Conservation (phyloP, 306 rosid genomes). For the Inga oerstediana region DNA sequence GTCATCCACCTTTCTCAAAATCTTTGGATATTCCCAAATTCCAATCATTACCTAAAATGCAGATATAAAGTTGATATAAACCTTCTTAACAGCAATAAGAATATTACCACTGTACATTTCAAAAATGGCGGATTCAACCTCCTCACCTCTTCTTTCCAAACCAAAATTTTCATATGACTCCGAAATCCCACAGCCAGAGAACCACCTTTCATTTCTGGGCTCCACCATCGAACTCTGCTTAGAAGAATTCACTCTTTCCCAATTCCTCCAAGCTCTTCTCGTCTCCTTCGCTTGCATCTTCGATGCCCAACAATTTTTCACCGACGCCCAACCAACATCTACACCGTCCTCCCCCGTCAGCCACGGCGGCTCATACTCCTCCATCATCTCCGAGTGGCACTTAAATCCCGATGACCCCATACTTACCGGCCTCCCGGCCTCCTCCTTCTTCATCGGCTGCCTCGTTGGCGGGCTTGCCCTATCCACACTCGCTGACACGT, state of each 20-base stretch:
- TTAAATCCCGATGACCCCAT: slow-evolving; percentile 39
- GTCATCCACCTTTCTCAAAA: no score
- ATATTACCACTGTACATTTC: not conserved
- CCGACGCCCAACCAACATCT: slow-evolving; percentile 37
- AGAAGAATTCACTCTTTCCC: not conserved
- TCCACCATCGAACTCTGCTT: not conserved
- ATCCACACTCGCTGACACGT: slow-evolving; percentile 44
- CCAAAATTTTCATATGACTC: not conserved
- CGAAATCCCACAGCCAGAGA: not conserved
- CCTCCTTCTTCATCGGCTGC: slow-evolving; percentile 47
- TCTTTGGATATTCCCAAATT: no score
- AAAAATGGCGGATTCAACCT: not conserved
- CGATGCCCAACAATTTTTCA: slow-evolving; percentile 50
- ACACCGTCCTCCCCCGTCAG: slow-evolving; percentile 4
- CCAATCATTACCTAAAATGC: not conserved
- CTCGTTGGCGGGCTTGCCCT: slow-evolving; percentile 37
- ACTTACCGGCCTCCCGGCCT: slow-evolving; percentile 53
- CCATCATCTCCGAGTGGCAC: slow-evolving; percentile 59
- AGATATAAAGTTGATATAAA: not conserved
- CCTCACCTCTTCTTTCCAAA: not conserved
- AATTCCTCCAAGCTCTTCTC: slow-evolving; percentile 36
- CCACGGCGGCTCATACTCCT: slow-evolving; percentile 3
- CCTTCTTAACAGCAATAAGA: not conserved
- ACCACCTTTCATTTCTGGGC: not conserved
- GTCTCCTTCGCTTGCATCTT: slow-evolving; percentile 39